Evolutionary conservation across 768 basidiomycete genomes (phyloP), one percentile per base, ranked within the genome.

Genomic region (Candolleomyces efflorescens): DNA sequence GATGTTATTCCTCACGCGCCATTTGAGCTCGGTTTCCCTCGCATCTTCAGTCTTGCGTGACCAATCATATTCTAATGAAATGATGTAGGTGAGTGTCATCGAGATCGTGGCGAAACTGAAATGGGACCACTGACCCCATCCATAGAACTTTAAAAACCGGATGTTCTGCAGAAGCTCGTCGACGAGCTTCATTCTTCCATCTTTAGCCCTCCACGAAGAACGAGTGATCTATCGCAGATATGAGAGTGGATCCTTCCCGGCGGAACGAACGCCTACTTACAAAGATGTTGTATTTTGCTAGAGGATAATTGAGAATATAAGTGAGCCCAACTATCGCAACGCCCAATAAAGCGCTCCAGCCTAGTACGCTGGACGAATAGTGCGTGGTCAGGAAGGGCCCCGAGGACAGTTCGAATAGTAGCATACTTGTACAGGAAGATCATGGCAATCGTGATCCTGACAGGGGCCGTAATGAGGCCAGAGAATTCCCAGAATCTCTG

Each of bases 91-190:
- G 32, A 50, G 56, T 32, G 23, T 47, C 11, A 9, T 44, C 17
- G 51, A 50, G 12, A 32, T 32, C 47, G 26, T 18, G 48, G 27
- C 5, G 18, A 51, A 47, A n/a, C n/a, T n/a, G n/a, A n/a, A 36
- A 32, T n/a, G 20, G 13, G 9, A 13, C 11, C 11, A 59, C 74
- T 63, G 63, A 85, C 87, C 87, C 87, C 87, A 87, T 12, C 87
- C 86, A 65, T 89, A 90, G 65, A 84, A 87, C 66, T 89, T 89
- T 57, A 89, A 69, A 65, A 87, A 87, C 12, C 85, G 77, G 56
- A 89, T 82, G 60, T 86, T 88, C 65, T 89, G 86, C 62, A 92
- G 78, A 1, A 92, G 73, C 65, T 92, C 91, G 61, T 89, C 89
- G 54, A 91, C 87, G 6, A 82, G 72, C 58, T 76, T 82, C 82